Evolutionary conservation across 352 stramenopile species (phyloP), one percentile per base, ranked within the genome.

Genomic region (Phytophthora megakarya): DNA sequence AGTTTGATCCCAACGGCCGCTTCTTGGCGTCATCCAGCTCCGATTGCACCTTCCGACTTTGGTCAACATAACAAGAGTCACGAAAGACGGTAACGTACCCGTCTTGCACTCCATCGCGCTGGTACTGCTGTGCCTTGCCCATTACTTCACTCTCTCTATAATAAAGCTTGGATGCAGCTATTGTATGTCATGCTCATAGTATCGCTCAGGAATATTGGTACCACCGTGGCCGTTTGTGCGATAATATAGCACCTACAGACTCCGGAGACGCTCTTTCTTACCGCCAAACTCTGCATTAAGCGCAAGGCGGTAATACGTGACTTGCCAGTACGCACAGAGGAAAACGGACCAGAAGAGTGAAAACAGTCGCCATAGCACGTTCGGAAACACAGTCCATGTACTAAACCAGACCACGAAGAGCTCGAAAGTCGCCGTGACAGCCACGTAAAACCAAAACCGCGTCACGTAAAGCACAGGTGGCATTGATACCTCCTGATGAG

Each of bases 11-110:
- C 0, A 90, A 81, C 19, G 89, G 92, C 33, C 84, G 85, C 22
- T 97, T 93, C 75, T 78, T 98, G 26, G 85, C 96, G 23, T 97
- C 89, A 19, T 93, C 90, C 13, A 92, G 88, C 68, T 97, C 90
- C 19, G 93, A 98, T 73, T 96, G 88, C 75, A 98, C 93, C 18
- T 97, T 98, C 58, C 81, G 87, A 16, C 78, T 98, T 37, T 98
- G 92, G 92, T 89, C 82, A 12, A 79, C 65, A 50, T 83, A 73
- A 56, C 33, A 67, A 65, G 35, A 67, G 16, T 45, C 25, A 56
- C 43, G 18, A 8, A 45, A 22, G 45, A 59, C 61, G 30, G 37
- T 35, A 38, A 37, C 12, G 13, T 49, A 40, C 33, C 48, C 58
- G 44, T 32, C 47, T 51, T 19, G 45, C 38, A 50, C n/a, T 44